Evolutionary conservation across 257 asterid genomes (phyloP).

Genomic region (Fraxinus americana): DNA sequence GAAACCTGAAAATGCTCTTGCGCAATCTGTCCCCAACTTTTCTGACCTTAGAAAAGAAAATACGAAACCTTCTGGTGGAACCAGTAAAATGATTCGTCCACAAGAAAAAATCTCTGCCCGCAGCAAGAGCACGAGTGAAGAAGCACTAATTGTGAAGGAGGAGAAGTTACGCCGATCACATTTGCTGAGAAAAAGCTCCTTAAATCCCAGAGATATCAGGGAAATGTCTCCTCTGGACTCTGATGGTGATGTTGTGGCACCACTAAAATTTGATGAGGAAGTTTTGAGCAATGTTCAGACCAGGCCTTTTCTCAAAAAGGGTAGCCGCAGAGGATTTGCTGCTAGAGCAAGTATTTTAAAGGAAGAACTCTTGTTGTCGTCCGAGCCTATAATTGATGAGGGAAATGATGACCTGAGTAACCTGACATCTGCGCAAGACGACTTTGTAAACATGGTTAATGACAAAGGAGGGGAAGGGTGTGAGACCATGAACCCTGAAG

Average conservation of each 20-base stretch:
- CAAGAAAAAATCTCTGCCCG: constrained; percentile 61
- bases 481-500: constrained; percentile 44
- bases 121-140: constrained; percentile 64
- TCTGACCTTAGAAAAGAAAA: constrained; percentile 84
- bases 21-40: constrained; percentile 83
- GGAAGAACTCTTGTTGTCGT: constrained; percentile 43
- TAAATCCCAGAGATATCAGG: constrained; percentile 49
- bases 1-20: constrained; percentile 79
- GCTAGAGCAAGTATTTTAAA: constrained; percentile 48
- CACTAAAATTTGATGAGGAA: constrained; percentile 51
- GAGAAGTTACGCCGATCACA: constrained; percentile 53
- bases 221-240: constrained; percentile 48
- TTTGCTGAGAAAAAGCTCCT: constrained; percentile 57
- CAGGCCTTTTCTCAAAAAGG: constrained; percentile 66
- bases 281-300: constrained; percentile 44
- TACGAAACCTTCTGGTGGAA: constrained; percentile 62
- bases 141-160: constrained; percentile 54
- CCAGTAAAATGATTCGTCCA: constrained; percentile 54
- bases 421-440: constrained; percentile 51
- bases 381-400: constrained; percentile 37
- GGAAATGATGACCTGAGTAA: constrained; percentile 40
- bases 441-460: constrained; percentile 44
- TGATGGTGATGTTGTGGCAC: constrained; percentile 54
- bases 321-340: constrained; percentile 52
- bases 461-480: constrained; percentile 58